Evolutionary conservation across 2,329 filamentous ascomycete species (phyloP).

Genomic region (Calonectria fujianensis): DNA sequence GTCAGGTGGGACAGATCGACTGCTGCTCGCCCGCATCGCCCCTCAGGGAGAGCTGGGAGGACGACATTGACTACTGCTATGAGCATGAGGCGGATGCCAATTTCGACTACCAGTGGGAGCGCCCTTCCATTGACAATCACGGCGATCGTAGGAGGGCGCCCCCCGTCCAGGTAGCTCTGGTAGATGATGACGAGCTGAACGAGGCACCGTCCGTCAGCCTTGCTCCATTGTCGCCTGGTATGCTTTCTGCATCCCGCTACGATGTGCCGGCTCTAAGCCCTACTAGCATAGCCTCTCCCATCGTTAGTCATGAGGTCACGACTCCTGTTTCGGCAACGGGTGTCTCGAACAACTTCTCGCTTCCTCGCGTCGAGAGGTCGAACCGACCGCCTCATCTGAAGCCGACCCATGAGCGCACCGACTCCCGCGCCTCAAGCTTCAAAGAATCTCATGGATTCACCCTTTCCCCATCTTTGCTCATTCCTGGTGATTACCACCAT

Average conservation of each 20-base stretch:
- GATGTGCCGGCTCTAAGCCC: constrained; percentile 71
- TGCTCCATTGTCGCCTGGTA: constrained; percentile 53
- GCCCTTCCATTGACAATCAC: constrained; percentile 69
- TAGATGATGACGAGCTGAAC: constrained; percentile 52
- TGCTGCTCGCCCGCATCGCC: constrained; percentile 50
- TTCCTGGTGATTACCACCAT: constrained; percentile 75
- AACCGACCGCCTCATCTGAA: constrained; percentile 53
- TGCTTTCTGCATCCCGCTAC: constrained; percentile 56
- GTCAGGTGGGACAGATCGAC: constrained; percentile 38
- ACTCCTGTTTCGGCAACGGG: constrained; percentile 63
- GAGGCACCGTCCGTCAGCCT: constrained; percentile 46
- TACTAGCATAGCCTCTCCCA: constrained; percentile 66
- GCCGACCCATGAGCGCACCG: constrained; percentile 60
- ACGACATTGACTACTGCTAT: constrained; percentile 82
- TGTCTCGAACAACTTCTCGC: constrained; percentile 71
- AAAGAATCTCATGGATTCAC: constrained; percentile 76
- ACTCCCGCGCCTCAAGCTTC: constrained; percentile 72
- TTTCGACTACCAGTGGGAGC: constrained; percentile 80
- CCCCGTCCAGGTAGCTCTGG: constrained; percentile 51
- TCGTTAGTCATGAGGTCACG: constrained; percentile 64
- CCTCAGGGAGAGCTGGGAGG: constrained; percentile 76
- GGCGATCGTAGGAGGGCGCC: constrained; percentile 48
- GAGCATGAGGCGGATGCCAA: constrained; percentile 81
- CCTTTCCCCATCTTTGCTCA: constrained; percentile 77
- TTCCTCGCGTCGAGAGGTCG: constrained; percentile 65